Conservation (phyloP, 2,329 filamentous ascomycete species). For the Fusarium brevicatenulatum region DNA sequence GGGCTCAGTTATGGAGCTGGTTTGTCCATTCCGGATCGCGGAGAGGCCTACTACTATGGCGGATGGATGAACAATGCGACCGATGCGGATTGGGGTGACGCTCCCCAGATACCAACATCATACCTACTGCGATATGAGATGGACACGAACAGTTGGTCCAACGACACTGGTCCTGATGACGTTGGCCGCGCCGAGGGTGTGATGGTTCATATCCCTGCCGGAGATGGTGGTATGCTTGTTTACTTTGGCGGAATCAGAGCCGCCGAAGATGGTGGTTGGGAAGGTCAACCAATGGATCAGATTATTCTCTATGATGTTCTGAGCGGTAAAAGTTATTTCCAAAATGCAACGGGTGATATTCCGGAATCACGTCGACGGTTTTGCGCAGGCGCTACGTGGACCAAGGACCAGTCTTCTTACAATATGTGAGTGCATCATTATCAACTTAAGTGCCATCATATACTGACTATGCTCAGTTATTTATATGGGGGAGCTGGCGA, state of each 20-base stretch:
- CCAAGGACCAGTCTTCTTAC: conserved; percentile 68
- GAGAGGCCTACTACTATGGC: conserved; percentile 70
- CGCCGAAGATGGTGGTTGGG: conserved; percentile 58
- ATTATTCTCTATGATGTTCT: conserved; percentile 70
- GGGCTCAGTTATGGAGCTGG: conserved; percentile 67
- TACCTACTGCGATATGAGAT: conserved; percentile 68
- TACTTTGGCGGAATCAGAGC: conserved; percentile 71
- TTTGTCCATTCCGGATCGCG: conserved; percentile 62
- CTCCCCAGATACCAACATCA: conserved; percentile 58
- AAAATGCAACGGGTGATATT: conserved; percentile 63
- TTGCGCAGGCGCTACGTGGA: conserved; percentile 69
- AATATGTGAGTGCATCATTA: conserved; percentile 63
- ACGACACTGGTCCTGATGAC: conserved; percentile 64
- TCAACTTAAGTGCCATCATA: background rate
- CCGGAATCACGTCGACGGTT: conserved; percentile 65
- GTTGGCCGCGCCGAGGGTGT: conserved; percentile 66
- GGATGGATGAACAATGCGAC: conserved; percentile 69
- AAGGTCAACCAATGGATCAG: conserved; percentile 57
- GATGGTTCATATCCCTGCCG: conserved; percentile 69
- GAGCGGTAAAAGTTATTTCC: conserved; percentile 67
- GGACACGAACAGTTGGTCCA: conserved; percentile 61
- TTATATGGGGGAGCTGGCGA: conserved; percentile 68
- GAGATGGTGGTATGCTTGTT: conserved; percentile 67
- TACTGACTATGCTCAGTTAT: conserved; percentile 56
- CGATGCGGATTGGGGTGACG: conserved; percentile 59